A percentile compares a stretch with the other conserved stretches of the same genome.
Conservation (phyloP, 306 rosid genomes). For the Styphnolobium japonicum region DNA sequence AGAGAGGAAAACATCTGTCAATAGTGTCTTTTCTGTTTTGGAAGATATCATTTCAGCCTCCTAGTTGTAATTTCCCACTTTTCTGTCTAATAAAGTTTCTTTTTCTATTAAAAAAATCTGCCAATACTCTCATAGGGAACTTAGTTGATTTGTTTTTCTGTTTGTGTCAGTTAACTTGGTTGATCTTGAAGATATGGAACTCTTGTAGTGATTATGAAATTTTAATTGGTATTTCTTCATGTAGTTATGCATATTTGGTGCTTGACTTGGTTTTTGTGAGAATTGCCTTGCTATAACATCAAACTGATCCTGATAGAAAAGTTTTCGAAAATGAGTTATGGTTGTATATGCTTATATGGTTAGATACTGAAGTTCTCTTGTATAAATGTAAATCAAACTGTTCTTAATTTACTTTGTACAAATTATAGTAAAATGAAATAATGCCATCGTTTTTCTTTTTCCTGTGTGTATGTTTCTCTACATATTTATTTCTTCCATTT, state of each 20-base stretch:
- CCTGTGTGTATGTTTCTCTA: background rate
- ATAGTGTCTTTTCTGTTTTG: background rate
- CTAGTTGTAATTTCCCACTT: background rate
- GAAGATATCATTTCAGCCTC: background rate
- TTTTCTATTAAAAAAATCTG: background rate
- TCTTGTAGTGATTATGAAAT: background rate
- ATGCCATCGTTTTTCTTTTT: background rate
- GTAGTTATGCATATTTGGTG: background rate
- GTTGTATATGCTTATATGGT: background rate
- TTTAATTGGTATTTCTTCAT: background rate
- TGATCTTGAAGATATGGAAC: conserved; percentile 9
- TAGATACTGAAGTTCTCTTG: background rate
- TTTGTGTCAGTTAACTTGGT: background rate
- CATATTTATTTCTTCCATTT: background rate
- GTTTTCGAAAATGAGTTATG: background rate
- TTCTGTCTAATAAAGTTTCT: background rate
- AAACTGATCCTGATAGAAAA: background rate
- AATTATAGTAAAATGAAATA: background rate
- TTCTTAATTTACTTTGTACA: conserved; percentile 13
- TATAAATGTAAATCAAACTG: background rate
- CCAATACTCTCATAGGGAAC: background rate
- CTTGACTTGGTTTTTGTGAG: background rate
- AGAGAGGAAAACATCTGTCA: background rate
- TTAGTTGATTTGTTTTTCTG: background rate
- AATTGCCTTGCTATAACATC: conserved; percentile 4